Conservation (phyloP, 805 yeast species). For the Saturnispora sanitii region DNA sequence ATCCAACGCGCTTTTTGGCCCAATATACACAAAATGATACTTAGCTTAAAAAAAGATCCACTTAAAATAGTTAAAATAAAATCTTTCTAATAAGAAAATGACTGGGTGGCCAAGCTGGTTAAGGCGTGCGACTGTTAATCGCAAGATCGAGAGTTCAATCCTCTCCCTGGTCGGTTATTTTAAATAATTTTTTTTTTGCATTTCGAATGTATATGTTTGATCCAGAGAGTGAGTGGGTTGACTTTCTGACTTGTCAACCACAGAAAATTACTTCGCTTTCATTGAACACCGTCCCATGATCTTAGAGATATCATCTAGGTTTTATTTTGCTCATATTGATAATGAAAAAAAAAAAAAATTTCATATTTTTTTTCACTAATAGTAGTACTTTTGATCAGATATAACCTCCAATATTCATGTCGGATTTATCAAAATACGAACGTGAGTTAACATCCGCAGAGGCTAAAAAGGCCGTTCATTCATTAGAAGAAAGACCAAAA, state of each 20-base stretch:
- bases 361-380: background rate
- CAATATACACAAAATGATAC: too few relatives aligned
- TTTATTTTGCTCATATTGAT: background rate
- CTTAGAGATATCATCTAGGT: background rate
- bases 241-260: too few relatives aligned
- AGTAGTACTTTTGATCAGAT: background rate
- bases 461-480: background rate
- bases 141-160: slow-evolving; percentile 56
- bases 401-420: background rate
- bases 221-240: too few relatives aligned
- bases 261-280: background rate
- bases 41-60: too few relatives aligned
- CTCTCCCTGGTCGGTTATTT: slow-evolving; percentile 42
- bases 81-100: slow-evolving; percentile 13
- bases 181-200: background rate
- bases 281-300: too few relatives aligned
- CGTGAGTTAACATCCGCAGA: slow-evolving; percentile 1
- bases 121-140: slow-evolving; percentile 59
- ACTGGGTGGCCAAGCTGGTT: slow-evolving; percentile 52
- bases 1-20: too few relatives aligned
- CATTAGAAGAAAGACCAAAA: background rate
- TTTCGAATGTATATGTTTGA: too few relatives aligned
- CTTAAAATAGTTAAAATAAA: too few relatives aligned
- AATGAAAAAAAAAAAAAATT: background rate
- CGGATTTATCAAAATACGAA: slow-evolving; percentile 6